A percentile compares a stretch with the other conserved stretches of the same genome.
Evolutionary conservation across 2,329 filamentous ascomycete species (phyloP).

Genomic region (Sporothrix dimorphospora): DNA sequence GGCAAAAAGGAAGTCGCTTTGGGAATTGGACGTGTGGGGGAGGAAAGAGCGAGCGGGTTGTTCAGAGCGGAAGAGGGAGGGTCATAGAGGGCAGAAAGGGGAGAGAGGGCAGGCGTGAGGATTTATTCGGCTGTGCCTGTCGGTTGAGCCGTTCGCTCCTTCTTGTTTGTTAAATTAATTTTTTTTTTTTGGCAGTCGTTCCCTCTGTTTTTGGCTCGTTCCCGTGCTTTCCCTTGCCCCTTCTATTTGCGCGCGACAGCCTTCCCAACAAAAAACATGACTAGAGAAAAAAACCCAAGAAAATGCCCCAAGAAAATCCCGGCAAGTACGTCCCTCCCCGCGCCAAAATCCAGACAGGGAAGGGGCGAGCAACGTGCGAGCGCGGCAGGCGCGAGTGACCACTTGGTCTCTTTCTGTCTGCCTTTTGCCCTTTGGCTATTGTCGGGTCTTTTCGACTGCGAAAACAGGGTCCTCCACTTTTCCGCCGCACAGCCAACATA

Average conservation of each 20-base stretch:
- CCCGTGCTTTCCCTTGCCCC: conserved; percentile 25
- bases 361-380: conserved; percentile 6
- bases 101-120: conserved; percentile 20
- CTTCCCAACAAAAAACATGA: conserved; percentile 29
- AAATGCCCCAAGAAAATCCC: background rate
- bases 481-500: background rate
- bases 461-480: conserved; percentile 22
- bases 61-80: background rate
- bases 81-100: background rate
- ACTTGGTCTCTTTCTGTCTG: background rate
- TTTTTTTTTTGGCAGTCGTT: background rate
- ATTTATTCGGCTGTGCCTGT: conserved; percentile 7
- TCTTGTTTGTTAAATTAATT: conserved; percentile 11
- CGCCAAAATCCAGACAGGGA: background rate
- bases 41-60: conserved; percentile 2
- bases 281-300: background rate
- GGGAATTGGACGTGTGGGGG: background rate
- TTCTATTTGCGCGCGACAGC: conserved; percentile 29
- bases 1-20: background rate
- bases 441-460: conserved; percentile 23
- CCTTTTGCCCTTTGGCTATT: background rate
- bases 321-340: conserved; percentile 5
- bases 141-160: background rate
- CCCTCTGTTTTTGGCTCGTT: conserved; percentile 12
- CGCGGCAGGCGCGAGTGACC: conserved; percentile 18